Percentiles rank a stretch among this genome's conserved stretches.
These are phyloP conservation scores for Aspergillus hortae DNA, from an alignment of 2,329 filamentous ascomycete genomes.

Conservation along the genomic window DNA sequence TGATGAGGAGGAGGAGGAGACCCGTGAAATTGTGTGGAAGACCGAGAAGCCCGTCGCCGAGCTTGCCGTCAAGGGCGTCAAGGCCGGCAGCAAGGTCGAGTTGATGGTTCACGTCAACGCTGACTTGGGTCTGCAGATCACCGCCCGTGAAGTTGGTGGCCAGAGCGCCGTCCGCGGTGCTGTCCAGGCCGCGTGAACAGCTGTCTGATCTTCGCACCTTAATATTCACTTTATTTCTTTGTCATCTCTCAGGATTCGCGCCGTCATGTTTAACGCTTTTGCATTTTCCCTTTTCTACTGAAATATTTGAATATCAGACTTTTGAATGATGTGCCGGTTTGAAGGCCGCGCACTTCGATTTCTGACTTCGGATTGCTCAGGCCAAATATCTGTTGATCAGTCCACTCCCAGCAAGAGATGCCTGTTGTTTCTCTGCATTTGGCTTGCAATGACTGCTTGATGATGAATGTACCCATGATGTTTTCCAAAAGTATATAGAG, in stretches of 20 bases:
- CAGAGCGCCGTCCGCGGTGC: slow-evolving; percentile 76
- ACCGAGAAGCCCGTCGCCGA: slow-evolving; percentile 78
- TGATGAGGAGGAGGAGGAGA: slow-evolving; percentile 73
- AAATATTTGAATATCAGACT: slow-evolving; percentile 8
- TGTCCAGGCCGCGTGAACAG: slow-evolving; percentile 41
- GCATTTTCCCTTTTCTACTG: neutral
- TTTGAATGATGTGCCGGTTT: slow-evolving; percentile 1
- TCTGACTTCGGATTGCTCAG: neutral
- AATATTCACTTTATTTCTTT: slow-evolving; percentile 3
- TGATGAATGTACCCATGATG: slow-evolving; percentile 23
- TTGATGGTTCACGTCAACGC: slow-evolving; percentile 83
- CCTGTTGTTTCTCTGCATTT: neutral
- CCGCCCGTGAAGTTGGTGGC: slow-evolving; percentile 78
- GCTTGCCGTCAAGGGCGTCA: slow-evolving; percentile 75
- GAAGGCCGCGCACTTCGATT: neutral
- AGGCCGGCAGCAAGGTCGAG: slow-evolving; percentile 88
- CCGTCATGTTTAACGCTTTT: slow-evolving; percentile 8
- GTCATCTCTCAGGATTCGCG: neutral
- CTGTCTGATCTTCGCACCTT: neutral
- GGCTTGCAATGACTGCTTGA: slow-evolving; percentile 17
- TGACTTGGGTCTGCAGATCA: slow-evolving; percentile 75
- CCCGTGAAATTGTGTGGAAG: slow-evolving; percentile 90
- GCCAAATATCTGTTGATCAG: neutral
- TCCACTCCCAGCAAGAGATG: neutral
- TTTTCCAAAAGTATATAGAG: slow-evolving; percentile 22